Percentiles rank a stretch among this genome's conserved stretches.
These are phyloP conservation scores for Fusarium goolgardi DNA, from an alignment of 2,329 filamentous ascomycete genomes.

Conservation along the genomic window DNA sequence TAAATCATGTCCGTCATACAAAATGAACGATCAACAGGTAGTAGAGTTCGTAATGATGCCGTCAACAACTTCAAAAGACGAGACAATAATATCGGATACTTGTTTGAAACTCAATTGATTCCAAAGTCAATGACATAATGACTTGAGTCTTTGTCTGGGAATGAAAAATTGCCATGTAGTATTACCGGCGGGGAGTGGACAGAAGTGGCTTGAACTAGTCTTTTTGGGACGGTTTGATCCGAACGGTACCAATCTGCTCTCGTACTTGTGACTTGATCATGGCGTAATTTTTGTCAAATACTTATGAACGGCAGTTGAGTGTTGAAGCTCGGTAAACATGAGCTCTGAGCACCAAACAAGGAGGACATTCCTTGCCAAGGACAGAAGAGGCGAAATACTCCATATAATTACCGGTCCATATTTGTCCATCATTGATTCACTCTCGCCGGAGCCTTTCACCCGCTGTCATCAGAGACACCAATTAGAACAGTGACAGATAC, in stretches of 20 bases:
- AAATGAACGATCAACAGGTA: background rate
- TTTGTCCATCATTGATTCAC: background rate
- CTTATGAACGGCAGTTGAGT: background rate
- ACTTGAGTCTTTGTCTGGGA: background rate
- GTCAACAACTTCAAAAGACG: background rate
- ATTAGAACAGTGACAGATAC: background rate
- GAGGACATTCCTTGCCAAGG: too few relatives aligned
- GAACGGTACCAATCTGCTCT: background rate
- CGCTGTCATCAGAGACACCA: background rate
- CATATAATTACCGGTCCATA: background rate
- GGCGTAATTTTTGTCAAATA: constrained; percentile 22
- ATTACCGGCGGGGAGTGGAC: constrained; percentile 17
- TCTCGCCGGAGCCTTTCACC: background rate
- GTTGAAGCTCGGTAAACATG: background rate
- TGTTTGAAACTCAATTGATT: background rate
- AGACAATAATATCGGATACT: background rate
- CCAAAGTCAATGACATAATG: constrained; percentile 33
- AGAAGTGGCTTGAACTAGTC: background rate
- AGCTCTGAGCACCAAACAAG: background rate
- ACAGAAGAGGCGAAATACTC: background rate
- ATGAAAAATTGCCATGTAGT: constrained; percentile 8
- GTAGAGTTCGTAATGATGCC: constrained; percentile 15
- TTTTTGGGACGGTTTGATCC: constrained; percentile 6
- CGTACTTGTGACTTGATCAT: constrained; percentile 27
- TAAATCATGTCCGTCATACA: constrained; percentile 14